Evolutionary conservation across 1,139 yeast species (phyloP), one percentile per base, ranked within the genome.

Genomic region (Pichia sp.): DNA sequence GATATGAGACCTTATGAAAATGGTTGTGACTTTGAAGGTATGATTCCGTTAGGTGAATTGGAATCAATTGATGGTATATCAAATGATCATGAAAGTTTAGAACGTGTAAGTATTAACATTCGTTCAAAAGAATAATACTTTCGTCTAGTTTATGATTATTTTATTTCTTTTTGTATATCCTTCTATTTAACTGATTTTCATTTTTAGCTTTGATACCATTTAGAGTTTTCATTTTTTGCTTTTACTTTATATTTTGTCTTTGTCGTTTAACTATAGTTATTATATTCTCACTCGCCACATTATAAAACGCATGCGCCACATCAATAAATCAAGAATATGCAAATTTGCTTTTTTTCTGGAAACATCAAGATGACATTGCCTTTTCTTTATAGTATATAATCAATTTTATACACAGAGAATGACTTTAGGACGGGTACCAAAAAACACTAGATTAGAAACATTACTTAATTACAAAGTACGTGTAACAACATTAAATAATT

Each of bases 381-480:
- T 16, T 12, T 32, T 32, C 34, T 7, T 29, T 29, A 7, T 15
- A 15, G 8, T 29, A 7, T 29, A 29, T 29, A 15, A 29, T n/a
- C 34, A 29, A 29, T 15, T 12, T 18, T 15, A 29, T 1, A 8
- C 8, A 32, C 15, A 9, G 15, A 32, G 22, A 23, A 50, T 50
- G 53, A 37, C 49, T 11, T 25, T 49, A 18, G 50, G 50, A 30
- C 44, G 46, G 24, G 35, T 63, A 37, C 68, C 71, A 36, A 68
- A 65, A 53, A 67, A 67, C 49, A 70, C 74, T 46, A 68, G 67
- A 53, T 61, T 71, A 40, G 64, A 62, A 53, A 92, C 85, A 60
- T 72, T 90, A 55, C 69, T 92, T 50, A 76, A 86, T 60, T 85
- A 80, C 68, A 74, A 89, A 53, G 78, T 92, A 46, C 76, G 84